Base-by-base conservation (phyloP, 768 basidiomycete species). In the Suillus cothurnatus region DNA sequence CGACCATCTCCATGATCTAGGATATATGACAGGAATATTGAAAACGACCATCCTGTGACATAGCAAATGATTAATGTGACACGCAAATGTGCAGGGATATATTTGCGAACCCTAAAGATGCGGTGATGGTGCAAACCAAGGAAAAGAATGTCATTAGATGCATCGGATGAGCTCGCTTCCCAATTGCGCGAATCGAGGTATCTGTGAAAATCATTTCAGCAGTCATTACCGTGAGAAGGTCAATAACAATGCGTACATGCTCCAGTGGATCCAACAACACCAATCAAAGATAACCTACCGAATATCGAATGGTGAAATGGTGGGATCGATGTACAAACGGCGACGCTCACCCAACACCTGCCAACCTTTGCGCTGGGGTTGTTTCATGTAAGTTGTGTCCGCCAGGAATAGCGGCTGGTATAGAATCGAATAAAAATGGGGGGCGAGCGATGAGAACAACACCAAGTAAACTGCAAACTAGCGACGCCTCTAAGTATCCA, bases 361-460 rank as follows among this genome's bases (percentile, higher is more conserved):
- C 67, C 47, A 93, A 71, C 58, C 93, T 76, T 71, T 80, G 75
- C n/a, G 63, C 70, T 9, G 70, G 74, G 5, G 69, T 78, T 17
- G 62, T 75, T 32, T 66, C 66, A 7, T 64, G 58, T 17, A 36
- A 23, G 17, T 36, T 61, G 19, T 19, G 52, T 21, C 50, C 61
- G 15, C 53, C 61, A 19, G 15, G 17, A 34, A 41, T 32, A 8
- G 15, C 19, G 32, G 47, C 31, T 39, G 64, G 60, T 4, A 53
- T 32, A 61, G 64, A 61, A 3, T 89, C 88, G 69, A 97, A 96
- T 9, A 97, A 68, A 58, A 88, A 86, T 1, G 82, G 78, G 0
- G 95, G 95, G 39, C 92, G 82, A 9, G 94, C 92, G 57, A 97
- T 93, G 7, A 95, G 81, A 12, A 95, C 73, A 11, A 94, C 93